Evolutionary conservation across 108 stramenopile genomes (phyloP), one percentile per base, ranked within the genome.

Genomic region (Fistulifera solaris): DNA sequence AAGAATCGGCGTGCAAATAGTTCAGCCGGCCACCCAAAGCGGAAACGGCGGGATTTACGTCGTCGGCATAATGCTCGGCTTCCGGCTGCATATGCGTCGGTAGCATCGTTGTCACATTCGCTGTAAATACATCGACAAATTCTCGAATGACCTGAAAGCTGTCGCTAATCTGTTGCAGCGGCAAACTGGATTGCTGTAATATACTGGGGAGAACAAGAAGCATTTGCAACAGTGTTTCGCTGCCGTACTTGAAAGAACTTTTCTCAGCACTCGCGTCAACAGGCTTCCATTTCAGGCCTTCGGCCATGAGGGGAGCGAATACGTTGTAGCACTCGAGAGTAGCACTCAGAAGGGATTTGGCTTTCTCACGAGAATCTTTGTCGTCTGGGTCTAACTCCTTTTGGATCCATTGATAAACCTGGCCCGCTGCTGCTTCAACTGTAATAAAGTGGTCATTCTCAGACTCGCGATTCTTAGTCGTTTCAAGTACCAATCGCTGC

Each of bases 131-230:
- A n/a, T 59, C 40, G 0, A 66, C 25, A 1, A 77, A 47, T 27
- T 77, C 72, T 12, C 45, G 41, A 1, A 58, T 44, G 18, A 73
- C 25, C 17, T 40, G 38, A 11, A 55, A 40, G 13, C 28, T 38
- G 41, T 70, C 62, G 13, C 62, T 45, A 16, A 66, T 24, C 62
- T 70, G 60, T 26, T 55, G 57, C 12, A 42, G 5, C 22, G 67
- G 27, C 0, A 77, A 25, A 40, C 56, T 48, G 7, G 53, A 57
- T 17, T 68, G 54, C 2, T 43, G 39, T 21, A 77, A 41, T 25
- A 77, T 46, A 26, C 38, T 62, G 38, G 76, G 76, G 12, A 73
- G 7, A 6, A 70, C 38, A 11, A 77, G 18, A 5, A 77, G 58
- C 17, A 77, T 54, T 26, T 52, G 56, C 52, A 73, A 48, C 41